These are phyloP conservation scores for Petunia secreta DNA, from an alignment of 257 asterid species.

Conservation along the genomic window DNA sequence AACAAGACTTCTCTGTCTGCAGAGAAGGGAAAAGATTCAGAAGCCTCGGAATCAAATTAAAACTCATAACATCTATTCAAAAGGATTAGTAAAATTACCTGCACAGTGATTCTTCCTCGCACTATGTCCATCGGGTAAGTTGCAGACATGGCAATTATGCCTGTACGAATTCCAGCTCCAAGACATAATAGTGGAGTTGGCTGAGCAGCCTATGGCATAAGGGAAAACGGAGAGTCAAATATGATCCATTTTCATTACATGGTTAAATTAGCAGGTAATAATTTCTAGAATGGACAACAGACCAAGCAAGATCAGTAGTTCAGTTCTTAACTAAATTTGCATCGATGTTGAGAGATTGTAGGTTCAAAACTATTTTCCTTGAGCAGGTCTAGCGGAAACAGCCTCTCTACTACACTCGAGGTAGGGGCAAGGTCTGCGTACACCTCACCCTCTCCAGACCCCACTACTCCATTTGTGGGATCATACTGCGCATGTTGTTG, in stretches of 20 bases:
- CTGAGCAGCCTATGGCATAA: slow-evolving; percentile 70
- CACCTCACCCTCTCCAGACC: too few species aligned
- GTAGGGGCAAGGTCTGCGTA: too few species aligned
- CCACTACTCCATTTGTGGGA: too few species aligned
- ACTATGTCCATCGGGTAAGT: slow-evolving; percentile 99
- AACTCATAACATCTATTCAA: background rate
- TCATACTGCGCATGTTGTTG: too few species aligned
- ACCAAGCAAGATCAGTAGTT: background rate
- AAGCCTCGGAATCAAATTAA: background rate
- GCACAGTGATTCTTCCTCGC: slow-evolving; percentile 93
- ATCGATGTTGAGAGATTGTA: background rate
- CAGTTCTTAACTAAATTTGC: background rate
- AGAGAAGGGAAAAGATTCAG: slow-evolving; percentile 28
- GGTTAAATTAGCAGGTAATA: background rate
- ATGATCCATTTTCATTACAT: background rate
- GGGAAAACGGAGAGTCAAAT: slow-evolving; percentile 5
- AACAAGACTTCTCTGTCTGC: slow-evolving; percentile 90
- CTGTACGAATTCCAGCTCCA: slow-evolving; percentile 99
- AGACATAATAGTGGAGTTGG: slow-evolving; percentile 84
- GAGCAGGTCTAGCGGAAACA: too few species aligned
- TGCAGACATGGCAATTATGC: slow-evolving; percentile 98
- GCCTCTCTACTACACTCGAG: too few species aligned
- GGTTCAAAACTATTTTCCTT: background rate
- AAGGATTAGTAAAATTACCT: slow-evolving; percentile 46
- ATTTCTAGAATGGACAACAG: background rate